Evolutionary conservation across 768 basidiomycete genomes (phyloP), one percentile per base, ranked within the genome.

Genomic region (Leccinum boreale): DNA sequence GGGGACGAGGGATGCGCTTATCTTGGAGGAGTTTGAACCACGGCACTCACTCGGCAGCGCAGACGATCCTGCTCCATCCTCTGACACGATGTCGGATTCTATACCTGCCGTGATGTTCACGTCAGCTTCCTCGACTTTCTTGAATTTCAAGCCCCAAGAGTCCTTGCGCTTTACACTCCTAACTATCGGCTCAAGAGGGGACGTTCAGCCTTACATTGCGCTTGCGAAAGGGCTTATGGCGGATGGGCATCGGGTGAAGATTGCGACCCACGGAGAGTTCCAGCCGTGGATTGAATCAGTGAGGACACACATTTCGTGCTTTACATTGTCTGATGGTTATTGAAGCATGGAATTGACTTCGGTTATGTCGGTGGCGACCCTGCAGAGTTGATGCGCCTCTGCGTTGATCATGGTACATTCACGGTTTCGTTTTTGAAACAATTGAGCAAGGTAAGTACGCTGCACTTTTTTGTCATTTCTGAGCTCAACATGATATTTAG

Each of bases 121-220:
- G 2, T 95, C 92, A 11, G 87, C 90, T n/a, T 93, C 92, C 0
- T 94, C 92, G 3, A 96, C 96, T 2, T 98, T 98, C 77, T 75
- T 99, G 62, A 96, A 94, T 6, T 99, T 99, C 78, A 95, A 94
- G 72, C 97, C 96, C 2, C 81, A 83, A 65, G 82, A 90, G 63
- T 78, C 90, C 2, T 74, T 99, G 59, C 88, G 85, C 64, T 92
- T 99, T 67, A 98, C 97, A 0, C 94, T 96, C 75, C 74, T 98
- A 60, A 98, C 96, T 1, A 97, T 99, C 63, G 96, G 96, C 6
- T 94, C 93, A 21, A 83, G 96, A 52, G 96, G 96, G 52, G 96
- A 99, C 70, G 97, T 98, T 9, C 96, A 99, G 72, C 96, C 96
- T 11, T 99, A 98, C 69, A 98, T 99, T 65, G 88, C 97, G 2